Base-by-base conservation (phyloP, 305 asterid genomes). In the Stenogyne calaminthoides region DNA sequence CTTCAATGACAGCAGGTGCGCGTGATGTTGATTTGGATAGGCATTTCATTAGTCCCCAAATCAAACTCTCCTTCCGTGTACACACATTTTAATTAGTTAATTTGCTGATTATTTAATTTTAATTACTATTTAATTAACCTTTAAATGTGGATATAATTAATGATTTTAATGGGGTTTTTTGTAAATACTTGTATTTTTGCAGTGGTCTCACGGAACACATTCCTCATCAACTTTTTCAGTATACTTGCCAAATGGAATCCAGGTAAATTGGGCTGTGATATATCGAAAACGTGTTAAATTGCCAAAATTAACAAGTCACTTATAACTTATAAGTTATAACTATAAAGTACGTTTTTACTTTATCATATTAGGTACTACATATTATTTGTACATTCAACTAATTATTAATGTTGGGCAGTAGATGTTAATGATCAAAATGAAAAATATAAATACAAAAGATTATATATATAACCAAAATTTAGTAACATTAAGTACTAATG, bases 11-110 rank as follows among this genome's bases (percentile, higher is more conserved):
- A 68, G 75, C 74, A 39, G 74, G 40, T 6, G 7, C 62, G 3
- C 47, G n/a, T 0, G 19, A 37, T 27, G 8, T 39, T 46, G 18
- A 58, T 57, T 9, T 42, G 2, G 46, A 46, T 15, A 70, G 67
- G 67, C 11, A 18, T 19, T 22, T 39, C 46, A 44, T 34, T 37
- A 51, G 12, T 54, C 77, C 77, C 6, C 16, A 7, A 62, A 51
- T 63, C 19, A 61, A 62, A 22, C n/a, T 72, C 27, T 72, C 77
- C 55, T 37, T 72, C 70, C 61, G 77, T 72, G 1, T 14, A 51
- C 3, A 42, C 22, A 4, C 6, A 11, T 11, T 22, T 55, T 29
- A 14, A 27, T 59, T 34, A 7, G 3, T n/a, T n/a, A n/a, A n/a
- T 7, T 54, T 8, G 9, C 9, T 9, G 16, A 67, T 11, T 20